Evolutionary conservation across 345 rosid species (phyloP).

Genomic region (Noccaea caerulescens): DNA sequence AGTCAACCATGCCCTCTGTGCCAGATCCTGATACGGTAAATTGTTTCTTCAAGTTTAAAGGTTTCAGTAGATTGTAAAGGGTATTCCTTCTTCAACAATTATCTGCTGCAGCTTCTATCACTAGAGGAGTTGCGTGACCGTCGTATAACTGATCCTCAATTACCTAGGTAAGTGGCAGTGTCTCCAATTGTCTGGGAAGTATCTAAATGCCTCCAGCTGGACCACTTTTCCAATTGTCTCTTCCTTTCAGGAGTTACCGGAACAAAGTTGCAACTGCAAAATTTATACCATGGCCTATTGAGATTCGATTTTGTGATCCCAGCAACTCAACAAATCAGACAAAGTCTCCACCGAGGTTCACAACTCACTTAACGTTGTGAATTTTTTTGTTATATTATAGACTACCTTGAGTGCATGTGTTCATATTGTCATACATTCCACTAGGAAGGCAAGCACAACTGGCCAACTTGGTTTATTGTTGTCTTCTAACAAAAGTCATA

Average conservation of each 20-base stretch:
- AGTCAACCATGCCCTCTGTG: conserved; percentile 63
- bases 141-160: conserved; percentile 82
- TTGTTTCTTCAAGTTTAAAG: conserved; percentile 20
- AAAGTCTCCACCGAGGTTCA: conserved; percentile 83
- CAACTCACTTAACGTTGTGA: conserved; percentile 21
- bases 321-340: conserved; percentile 71
- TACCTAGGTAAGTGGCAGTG: conserved; percentile 68
- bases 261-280: conserved; percentile 72
- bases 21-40: conserved; percentile 82
- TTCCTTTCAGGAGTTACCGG: conserved; percentile 77
- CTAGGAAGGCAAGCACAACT: conserved; percentile 6
- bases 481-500: conserved; percentile 15
- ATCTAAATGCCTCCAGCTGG: conserved; percentile 23
- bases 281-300: conserved; percentile 94
- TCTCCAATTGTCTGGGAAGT: conserved; percentile 6
- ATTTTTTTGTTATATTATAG: conserved; percentile 6
- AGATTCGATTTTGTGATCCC: conserved; percentile 90
- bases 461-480: not conserved
- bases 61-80: conserved; percentile 2
- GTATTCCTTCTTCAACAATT: conserved; percentile 23
- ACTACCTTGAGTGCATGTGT: not conserved
- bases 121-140: conserved; percentile 81
- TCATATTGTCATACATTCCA: conserved; percentile 9
- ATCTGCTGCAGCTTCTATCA: conserved; percentile 74
- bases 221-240: conserved; percentile 21